These are phyloP conservation scores for Amylostereum chailletii DNA, from an alignment of 1,284 basidiomycete species.

Conservation along the genomic window DNA sequence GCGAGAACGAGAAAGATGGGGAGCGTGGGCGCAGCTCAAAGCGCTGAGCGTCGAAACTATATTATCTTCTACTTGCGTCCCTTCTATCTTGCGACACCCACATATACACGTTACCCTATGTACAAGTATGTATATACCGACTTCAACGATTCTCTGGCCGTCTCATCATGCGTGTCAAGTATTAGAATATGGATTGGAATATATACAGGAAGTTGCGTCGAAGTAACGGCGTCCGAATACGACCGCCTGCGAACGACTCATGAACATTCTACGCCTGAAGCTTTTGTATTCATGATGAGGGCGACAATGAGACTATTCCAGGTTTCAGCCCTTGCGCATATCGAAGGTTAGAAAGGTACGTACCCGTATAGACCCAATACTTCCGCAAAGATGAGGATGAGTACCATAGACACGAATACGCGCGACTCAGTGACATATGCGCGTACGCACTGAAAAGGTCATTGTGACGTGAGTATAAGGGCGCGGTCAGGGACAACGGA, in stretches of 20 bases:
- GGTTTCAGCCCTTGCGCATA: slow-evolving; percentile 22
- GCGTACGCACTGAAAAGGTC: slow-evolving; percentile 48
- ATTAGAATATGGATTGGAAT: not conserved
- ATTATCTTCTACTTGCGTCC: too few relatives aligned
- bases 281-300: slow-evolving; percentile 8
- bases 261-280: slow-evolving; percentile 2
- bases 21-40: too few relatives aligned
- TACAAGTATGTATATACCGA: too few relatives aligned
- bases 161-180: too few relatives aligned
- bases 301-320: slow-evolving; percentile 68
- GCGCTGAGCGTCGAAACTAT: too few relatives aligned
- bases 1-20: too few relatives aligned
- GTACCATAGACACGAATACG: slow-evolving; percentile 86
- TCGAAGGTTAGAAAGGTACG: slow-evolving; percentile 34
- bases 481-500: too few relatives aligned
- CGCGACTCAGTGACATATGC: slow-evolving; percentile 80
- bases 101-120: too few relatives aligned
- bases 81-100: too few relatives aligned
- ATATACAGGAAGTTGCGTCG: slow-evolving; percentile 1
- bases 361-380: slow-evolving; percentile 86
- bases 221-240: not conserved
- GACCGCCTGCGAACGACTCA: not conserved
- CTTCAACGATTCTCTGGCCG: too few relatives aligned
- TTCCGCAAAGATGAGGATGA: slow-evolving; percentile 92
- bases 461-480: not conserved